Evolutionary conservation across 2,329 filamentous ascomycete genomes (phyloP), one percentile per base, ranked within the genome.

Genomic region (Penicillium aurantiogriseum): DNA sequence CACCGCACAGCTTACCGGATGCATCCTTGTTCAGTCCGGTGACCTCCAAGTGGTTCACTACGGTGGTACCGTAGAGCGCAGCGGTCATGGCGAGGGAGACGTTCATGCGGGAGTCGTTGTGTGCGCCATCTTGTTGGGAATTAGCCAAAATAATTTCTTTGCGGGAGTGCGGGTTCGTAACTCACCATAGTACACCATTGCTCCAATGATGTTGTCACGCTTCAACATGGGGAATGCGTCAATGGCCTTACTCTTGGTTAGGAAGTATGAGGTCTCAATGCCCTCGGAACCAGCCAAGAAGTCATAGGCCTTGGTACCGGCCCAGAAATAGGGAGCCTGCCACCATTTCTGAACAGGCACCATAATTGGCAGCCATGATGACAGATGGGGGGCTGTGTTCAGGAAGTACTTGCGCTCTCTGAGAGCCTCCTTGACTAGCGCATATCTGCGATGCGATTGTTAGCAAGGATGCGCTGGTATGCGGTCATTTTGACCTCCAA

Each of bases 31-130:
- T 83, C 39, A 96, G 80, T 42, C 83, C 79, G 6, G 87, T 92
- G 53, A 95, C 90, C 73, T 94, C 89, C 68, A 91, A 79, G 75
- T 96, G 89, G 75, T 93, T 95, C 58, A 91, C 85, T 39, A 94
- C 84, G 4, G 90, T 95, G 54, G 87, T 85, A 33, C 91, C 91
- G 71, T 94, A 95, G 43, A 95, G 79, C n/a, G 91, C 90, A 55
- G 91, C 90, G 19, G 91, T 95, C 85, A 93, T 90, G 21, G 90
- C 91, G 56, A 95, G 81, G 9, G 90, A 92, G 29, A 94, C 88
- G 71, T 95, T 95, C 91, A 96, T 95, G 49, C 91, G 85, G 21
- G 91, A 94, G 74, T 96, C 91, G 70, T 96, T 96, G 77, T 96
- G 91, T 31, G 90, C 90, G 66, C 91, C 91, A 77, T 96, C 91